Evolutionary conservation across 2,329 filamentous ascomycete genomes (phyloP), one percentile per base, ranked within the genome.

Genomic region (Scolecobasidium constrictum): DNA sequence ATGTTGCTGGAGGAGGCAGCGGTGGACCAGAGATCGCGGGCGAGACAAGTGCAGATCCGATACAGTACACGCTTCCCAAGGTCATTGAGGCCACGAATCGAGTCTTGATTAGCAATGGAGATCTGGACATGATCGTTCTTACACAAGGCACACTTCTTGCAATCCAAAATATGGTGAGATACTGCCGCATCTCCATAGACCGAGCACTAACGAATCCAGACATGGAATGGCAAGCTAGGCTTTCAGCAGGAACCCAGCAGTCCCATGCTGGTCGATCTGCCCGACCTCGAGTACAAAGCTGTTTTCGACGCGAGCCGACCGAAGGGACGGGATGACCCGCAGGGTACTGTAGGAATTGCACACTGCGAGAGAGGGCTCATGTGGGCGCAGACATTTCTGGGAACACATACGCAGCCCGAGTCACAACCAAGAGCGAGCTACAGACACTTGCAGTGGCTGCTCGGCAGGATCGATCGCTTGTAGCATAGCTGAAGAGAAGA

Each of bases 281-380:
- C 43, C 2, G 28, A 22, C 16, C 26, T 31, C 9, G 9, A 31
- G 26, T 31, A 31, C n/a, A 9, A 31, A n/a, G 26, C 26, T 31
- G n/a, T n/a, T n/a, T 31, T 31, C n/a, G 26, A 9, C 9, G 26
- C 9, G 26, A 31, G 26, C n/a, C 9, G 26, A n/a, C 9, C 9
- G 9, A 9, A 31, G 26, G 26, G n/a, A n/a, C n/a, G n/a, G n/a
- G n/a, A n/a, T n/a, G 26, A 31, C 26, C 9, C 9, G 3, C 40
- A 38, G 22, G 40, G 40, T 1, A n/a, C 21, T n/a, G 37, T 38
- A 21, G 44, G 44, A 12, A 23, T 43, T 2, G 56, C 60, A 45
- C 58, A 63, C 49, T 58, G 46, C 47, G 61, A 62, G 48, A 45
- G 58, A 6, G 60, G 59, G 1, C 38, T 62, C 26, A 59, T 62